A percentile compares a stretch with the other conserved stretches of the same genome.
phyloP scores from a whole-genome alignment of 192 early-diverging fungal species.

The Mycoemilia scoparia region DNA sequence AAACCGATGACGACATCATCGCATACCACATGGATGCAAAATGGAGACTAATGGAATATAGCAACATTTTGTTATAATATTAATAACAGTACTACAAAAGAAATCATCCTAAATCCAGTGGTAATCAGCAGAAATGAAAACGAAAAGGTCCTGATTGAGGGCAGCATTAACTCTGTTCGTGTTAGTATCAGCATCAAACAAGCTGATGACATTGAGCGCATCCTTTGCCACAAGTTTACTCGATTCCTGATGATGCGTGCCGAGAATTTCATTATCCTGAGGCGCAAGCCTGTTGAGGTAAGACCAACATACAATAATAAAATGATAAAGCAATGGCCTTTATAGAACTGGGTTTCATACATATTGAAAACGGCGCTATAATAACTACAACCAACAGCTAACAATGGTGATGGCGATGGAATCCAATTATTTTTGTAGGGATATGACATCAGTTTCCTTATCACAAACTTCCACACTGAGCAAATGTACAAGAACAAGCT shows the following conservation, averaged over 20 bases:
- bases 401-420: no score
- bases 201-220: slow-evolving; percentile 89
- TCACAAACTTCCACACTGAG: slow-evolving; percentile 95
- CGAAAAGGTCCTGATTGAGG: slow-evolving; percentile 81
- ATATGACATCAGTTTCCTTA: slow-evolving; percentile 91
- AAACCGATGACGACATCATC: slow-evolving; percentile 6
- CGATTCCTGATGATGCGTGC: slow-evolving; percentile 94
- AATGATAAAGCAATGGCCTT: not conserved
- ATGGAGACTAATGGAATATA: not conserved
- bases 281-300: slow-evolving; percentile 77
- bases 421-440: slow-evolving; percentile 36
- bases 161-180: slow-evolving; percentile 83
- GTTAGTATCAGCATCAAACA: slow-evolving; percentile 94
- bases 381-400: no score
- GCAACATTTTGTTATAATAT: no score
- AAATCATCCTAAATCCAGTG: slow-evolving; percentile 73
- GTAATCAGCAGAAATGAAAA: slow-evolving; percentile 81
- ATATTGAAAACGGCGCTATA: no score
- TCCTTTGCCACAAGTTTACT: slow-evolving; percentile 92
- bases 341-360: no score
- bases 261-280: slow-evolving; percentile 85
- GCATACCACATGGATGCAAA: slow-evolving; percentile 7
- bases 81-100: slow-evolving; percentile 50
- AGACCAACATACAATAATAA: slow-evolving; percentile 33
- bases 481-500: slow-evolving; percentile 99